These are phyloP conservation scores for Pouteria campechiana DNA, from an alignment of 179 eudicot species.

Conservation along the genomic window DNA sequence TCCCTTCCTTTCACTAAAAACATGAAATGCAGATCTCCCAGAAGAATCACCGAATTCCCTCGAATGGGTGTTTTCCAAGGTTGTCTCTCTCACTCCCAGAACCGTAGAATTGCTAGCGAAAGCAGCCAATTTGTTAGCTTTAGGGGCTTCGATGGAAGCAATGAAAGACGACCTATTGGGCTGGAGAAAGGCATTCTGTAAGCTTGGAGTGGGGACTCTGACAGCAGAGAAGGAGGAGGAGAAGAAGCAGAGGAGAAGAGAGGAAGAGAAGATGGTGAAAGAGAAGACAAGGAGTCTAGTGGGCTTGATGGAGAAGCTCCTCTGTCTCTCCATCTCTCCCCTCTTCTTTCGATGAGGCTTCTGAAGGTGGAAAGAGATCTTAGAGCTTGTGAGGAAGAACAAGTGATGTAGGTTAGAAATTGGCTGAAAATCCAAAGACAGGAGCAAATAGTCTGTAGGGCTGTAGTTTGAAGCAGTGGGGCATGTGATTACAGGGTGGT, in stretches of 20 bases:
- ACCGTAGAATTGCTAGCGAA: slow-evolving; percentile 11
- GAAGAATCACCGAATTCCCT: slow-evolving; percentile 13
- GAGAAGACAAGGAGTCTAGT: slow-evolving; percentile 39
- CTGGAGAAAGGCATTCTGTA: slow-evolving; percentile 26
- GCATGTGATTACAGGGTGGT: too few relatives aligned
- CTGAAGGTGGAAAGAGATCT: neutral
- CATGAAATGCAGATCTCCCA: slow-evolving; percentile 8
- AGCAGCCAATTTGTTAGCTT: slow-evolving; percentile 16
- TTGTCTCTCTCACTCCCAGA: slow-evolving; percentile 6
- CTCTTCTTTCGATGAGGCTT: neutral
- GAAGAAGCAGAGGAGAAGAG: slow-evolving; percentile 32
- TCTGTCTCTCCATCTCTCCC: slow-evolving; percentile 64
- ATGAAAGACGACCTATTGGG: slow-evolving; percentile 19
- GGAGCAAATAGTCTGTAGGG: too few relatives aligned
- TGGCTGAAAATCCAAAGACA: too few relatives aligned
- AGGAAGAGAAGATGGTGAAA: slow-evolving; percentile 44
- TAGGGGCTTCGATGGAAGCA: slow-evolving; percentile 16
- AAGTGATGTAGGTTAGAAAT: too few relatives aligned
- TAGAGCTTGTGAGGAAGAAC: too few relatives aligned
- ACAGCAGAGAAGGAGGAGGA: slow-evolving; percentile 46
- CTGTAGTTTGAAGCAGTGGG: too few relatives aligned
- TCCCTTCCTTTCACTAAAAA: slow-evolving; percentile 1
- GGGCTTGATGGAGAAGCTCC: slow-evolving; percentile 44
- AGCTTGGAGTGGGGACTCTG: slow-evolving; percentile 20
- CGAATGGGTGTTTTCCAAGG: slow-evolving; percentile 22